Conservation (phyloP, 257 asterid genomes). For the Solanum clarkiae region DNA sequence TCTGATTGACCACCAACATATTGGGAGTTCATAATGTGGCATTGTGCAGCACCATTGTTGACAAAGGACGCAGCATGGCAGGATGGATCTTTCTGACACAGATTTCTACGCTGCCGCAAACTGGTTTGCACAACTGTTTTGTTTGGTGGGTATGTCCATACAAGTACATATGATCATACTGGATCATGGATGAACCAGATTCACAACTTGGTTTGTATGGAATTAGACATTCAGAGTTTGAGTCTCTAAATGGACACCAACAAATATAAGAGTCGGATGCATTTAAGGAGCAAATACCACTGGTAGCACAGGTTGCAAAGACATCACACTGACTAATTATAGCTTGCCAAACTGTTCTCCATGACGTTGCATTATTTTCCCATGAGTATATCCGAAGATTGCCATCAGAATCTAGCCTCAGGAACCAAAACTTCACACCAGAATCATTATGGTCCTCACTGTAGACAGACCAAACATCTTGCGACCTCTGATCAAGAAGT, state of each 20-base stretch:
- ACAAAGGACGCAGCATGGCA: conserved; percentile 30
- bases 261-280: conserved; percentile 16
- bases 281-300: conserved; percentile 21
- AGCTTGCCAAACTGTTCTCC: conserved; percentile 38
- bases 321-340: conserved; percentile 28
- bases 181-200: conserved; percentile 17
- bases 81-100: conserved; percentile 22
- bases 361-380: conserved; percentile 21
- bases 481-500: conserved; percentile 13
- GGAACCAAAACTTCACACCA: conserved; percentile 23
- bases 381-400: conserved; percentile 37
- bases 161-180: conserved; percentile 13
- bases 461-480: conserved; percentile 20
- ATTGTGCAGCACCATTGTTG: conserved; percentile 19
- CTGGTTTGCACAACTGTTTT: conserved; percentile 10
- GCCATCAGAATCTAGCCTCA: conserved; percentile 36
- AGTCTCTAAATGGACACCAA: conserved; percentile 22
- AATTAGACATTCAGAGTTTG: conserved; percentile 21
- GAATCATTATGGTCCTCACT: conserved; percentile 27
- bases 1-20: conserved; percentile 25
- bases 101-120: conserved; percentile 9
- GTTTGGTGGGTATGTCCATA: conserved; percentile 28
- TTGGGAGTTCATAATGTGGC: conserved; percentile 17
- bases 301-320: conserved; percentile 27
- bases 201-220: conserved; percentile 14